Evolutionary conservation across 768 basidiomycete genomes (phyloP).

Genomic region (Crucibulum laeve): DNA sequence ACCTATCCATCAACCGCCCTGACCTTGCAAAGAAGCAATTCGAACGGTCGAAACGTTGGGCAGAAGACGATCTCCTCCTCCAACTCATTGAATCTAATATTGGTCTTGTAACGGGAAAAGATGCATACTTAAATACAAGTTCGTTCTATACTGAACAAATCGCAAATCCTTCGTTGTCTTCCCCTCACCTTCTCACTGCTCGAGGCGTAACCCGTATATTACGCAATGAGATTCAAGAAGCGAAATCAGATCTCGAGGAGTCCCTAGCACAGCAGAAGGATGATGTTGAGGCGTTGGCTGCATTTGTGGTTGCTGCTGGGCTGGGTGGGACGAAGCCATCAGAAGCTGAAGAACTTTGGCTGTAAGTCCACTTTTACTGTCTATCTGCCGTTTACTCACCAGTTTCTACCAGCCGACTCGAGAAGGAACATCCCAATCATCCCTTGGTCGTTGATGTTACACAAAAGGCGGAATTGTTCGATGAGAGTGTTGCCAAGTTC

Average conservation of each 20-base stretch:
- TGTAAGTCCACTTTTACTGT: conserved; percentile 38
- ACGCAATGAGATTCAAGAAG: conserved; percentile 67
- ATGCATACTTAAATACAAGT: conserved; percentile 50
- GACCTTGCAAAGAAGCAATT: conserved; percentile 87
- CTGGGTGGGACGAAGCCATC: conserved; percentile 51
- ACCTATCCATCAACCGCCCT: conserved; percentile 84
- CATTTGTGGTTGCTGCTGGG: conserved; percentile 58
- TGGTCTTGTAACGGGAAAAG: conserved; percentile 70
- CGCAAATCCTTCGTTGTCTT: conserved; percentile 73
- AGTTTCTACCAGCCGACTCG: conserved; percentile 27
- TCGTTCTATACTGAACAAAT: conserved; percentile 83
- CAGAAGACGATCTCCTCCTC: conserved; percentile 85
- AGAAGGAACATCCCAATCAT: conserved; percentile 56
- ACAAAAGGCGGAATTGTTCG: conserved; percentile 61
- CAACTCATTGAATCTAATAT: conserved; percentile 87
- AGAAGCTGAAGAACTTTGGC: conserved; percentile 67
- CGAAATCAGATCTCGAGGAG: conserved; percentile 80
- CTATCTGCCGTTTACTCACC: neutral
- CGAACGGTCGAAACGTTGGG: conserved; percentile 77
- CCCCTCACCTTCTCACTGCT: conserved; percentile 71
- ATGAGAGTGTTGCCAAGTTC: conserved; percentile 55
- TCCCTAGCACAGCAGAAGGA: conserved; percentile 54
- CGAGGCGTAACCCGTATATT: conserved; percentile 78
- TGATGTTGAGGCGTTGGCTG: conserved; percentile 68
- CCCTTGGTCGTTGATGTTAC: conserved; percentile 64